Base-by-base conservation (phyloP, 169 alveolate species). In the Ichthyophthirius multifiliis region DNA sequence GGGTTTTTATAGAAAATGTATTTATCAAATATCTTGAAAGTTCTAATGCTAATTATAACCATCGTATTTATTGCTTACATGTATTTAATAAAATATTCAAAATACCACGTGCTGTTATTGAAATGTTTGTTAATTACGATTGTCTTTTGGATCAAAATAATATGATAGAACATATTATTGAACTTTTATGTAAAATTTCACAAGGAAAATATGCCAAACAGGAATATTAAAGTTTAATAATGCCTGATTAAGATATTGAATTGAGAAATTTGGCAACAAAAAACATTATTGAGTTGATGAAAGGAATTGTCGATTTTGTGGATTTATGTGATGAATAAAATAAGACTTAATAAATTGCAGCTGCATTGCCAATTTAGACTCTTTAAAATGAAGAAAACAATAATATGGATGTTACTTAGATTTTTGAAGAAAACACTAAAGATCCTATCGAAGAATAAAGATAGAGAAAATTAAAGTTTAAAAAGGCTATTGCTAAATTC, bases 101-200 rank as follows among this genome's bases (percentile, higher is more conserved):
- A 20, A 82, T 71, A 55, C 89, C 96, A 5, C 81, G 83, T 41
- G 89, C 86, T 48, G 75, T 79, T 44, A 47, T 93, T 13, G 96
- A 94, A 78, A 83, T 94, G 20, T 94, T 91, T 88, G 93, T 92
- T 10, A 94, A 94, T 83, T 94, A 90, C 74, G 98, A 94, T 78
- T 91, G 95, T 47, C 91, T 89, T 46, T 71, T 89, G 43, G 85
- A 85, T 41, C 85, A 90, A 76, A 88, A 85, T 43, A 85, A 85
- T 63, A 75, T 88, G 1, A 47, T 89, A 1, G 89, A 89, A 71
- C 78, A 83, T 43, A 86, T 91, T 23, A 80, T 90, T 43, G 90
- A 83, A 16, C 83, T 88, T 15, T 71, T 91, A 15, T 80, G 93
- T 20, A 91, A 84, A 67, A 91, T 93, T 12, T 89, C 92, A 5